Percentiles rank a stretch among this genome's conserved stretches.
Evolutionary conservation across 2,329 filamentous ascomycete species (phyloP).

Genomic region (Didymella glomerata): DNA sequence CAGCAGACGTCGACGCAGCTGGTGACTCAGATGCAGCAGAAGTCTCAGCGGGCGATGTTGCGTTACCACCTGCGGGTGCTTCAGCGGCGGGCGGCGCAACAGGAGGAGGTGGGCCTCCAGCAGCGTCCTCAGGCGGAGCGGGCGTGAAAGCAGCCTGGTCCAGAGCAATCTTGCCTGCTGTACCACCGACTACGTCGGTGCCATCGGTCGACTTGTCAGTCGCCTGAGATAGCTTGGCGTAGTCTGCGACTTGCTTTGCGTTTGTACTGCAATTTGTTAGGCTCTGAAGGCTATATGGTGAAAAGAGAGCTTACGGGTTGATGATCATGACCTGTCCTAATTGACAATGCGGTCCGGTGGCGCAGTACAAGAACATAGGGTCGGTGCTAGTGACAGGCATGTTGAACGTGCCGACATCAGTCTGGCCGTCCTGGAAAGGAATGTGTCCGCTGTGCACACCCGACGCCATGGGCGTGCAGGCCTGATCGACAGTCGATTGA

Average conservation of each 20-base stretch:
- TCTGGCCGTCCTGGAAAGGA: slow-evolving; percentile 40
- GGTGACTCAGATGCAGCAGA: neutral
- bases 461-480: slow-evolving; percentile 40
- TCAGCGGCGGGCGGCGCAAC: slow-evolving; percentile 15
- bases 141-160: slow-evolving; percentile 39
- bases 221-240: slow-evolving; percentile 37
- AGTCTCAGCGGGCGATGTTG: slow-evolving; percentile 4
- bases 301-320: slow-evolving; percentile 29
- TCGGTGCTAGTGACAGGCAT: slow-evolving; percentile 41
- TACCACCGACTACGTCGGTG: slow-evolving; percentile 32
- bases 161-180: slow-evolving; percentile 32
- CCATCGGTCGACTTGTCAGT: slow-evolving; percentile 36
- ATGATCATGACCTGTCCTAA: slow-evolving; percentile 42
- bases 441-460: slow-evolving; percentile 45
- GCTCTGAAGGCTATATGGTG: too few relatives aligned
- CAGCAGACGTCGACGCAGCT: neutral
- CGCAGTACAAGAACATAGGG: slow-evolving; percentile 45
- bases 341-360: slow-evolving; percentile 45
- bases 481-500: slow-evolving; percentile 34
- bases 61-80: slow-evolving; percentile 13
- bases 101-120: slow-evolving; percentile 29
- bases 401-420: slow-evolving; percentile 44
- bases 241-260: slow-evolving; percentile 38
- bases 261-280: slow-evolving; percentile 22
- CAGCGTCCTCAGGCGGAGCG: slow-evolving; percentile 31